Percentiles rank a stretch among this genome's conserved stretches.
These are phyloP conservation scores for Curvularia eragrostidis DNA, from an alignment of 2,329 filamentous ascomycete genomes.

Conservation along the genomic window DNA sequence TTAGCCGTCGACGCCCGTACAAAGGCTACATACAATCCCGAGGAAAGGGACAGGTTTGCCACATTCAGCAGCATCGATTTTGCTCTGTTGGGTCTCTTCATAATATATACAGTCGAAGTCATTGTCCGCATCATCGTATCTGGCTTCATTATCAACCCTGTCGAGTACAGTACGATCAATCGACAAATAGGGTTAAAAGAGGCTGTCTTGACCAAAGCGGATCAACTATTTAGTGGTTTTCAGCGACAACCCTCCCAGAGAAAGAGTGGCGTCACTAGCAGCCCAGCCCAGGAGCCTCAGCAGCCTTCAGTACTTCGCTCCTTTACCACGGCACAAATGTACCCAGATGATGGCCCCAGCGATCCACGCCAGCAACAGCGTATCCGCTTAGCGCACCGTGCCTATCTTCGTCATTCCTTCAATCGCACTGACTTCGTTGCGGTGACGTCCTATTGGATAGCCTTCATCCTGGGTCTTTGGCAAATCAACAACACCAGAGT, in stretches of 20 bases:
- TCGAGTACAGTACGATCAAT: conserved; percentile 91
- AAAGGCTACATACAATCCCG: conserved; percentile 68
- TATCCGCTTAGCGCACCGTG: conserved; percentile 83
- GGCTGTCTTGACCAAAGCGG: conserved; percentile 77
- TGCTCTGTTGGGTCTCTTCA: conserved; percentile 81
- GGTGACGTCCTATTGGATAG: conserved; percentile 93
- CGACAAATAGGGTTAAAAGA: conserved; percentile 75
- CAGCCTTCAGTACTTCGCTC: conserved; percentile 75
- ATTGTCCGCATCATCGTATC: conserved; percentile 87
- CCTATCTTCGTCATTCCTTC: conserved; percentile 93
- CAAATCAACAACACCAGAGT: conserved; percentile 73
- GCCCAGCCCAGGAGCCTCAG: conserved; percentile 39
- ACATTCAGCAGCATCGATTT: conserved; percentile 81
- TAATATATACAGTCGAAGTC: conserved; percentile 88
- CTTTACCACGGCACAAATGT: conserved; percentile 74
- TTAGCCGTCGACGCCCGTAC: conserved; percentile 81
- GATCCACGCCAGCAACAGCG: conserved; percentile 80
- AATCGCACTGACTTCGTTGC: conserved; percentile 95
- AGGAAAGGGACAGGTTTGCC: conserved; percentile 55
- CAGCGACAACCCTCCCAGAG: conserved; percentile 74
- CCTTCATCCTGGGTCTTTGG: conserved; percentile 74
- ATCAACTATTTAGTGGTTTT: conserved; percentile 75
- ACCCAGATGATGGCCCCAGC: conserved; percentile 60
- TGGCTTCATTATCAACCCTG: conserved; percentile 87
- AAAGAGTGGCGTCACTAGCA: conserved; percentile 52